Percentiles rank a stretch among this genome's conserved stretches.
These are phyloP conservation scores for Dactylella cylindrospora DNA, from an alignment of 2,329 filamentous ascomycete genomes.

Conservation along the genomic window DNA sequence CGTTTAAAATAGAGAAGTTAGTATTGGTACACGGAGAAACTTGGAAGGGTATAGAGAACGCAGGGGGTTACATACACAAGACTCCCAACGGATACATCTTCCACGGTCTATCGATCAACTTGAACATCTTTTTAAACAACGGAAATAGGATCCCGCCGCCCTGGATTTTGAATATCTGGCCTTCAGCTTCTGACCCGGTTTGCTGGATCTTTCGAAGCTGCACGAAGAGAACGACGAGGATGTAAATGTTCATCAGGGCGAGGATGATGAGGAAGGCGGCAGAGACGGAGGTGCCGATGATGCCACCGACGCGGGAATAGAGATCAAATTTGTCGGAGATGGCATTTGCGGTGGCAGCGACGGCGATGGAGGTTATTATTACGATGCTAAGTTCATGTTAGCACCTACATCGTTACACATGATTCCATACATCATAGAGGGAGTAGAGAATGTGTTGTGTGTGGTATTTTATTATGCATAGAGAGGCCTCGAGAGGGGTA, in stretches of 20 bases:
- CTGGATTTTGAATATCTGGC: conserved; percentile 53
- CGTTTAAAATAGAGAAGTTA: conserved; percentile 1
- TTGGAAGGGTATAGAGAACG: not conserved
- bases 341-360: conserved; percentile 85
- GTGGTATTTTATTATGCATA: conserved; percentile 12
- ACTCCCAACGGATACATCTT: conserved; percentile 94
- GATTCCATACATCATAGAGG: too few species aligned
- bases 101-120: conserved; percentile 74
- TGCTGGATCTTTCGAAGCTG: conserved; percentile 66
- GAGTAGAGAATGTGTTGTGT: conserved; percentile 48
- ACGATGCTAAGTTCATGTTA: conserved; percentile 61
- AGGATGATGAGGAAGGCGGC: conserved; percentile 80
- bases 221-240: conserved; percentile 73
- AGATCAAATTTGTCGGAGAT: conserved; percentile 76
- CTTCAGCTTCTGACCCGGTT: conserved; percentile 56
- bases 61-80: conserved; percentile 58
- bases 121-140: conserved; percentile 74
- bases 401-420: too few species aligned
- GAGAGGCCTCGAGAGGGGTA: not conserved
- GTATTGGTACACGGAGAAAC: not conserved
- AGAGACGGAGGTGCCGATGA: conserved; percentile 85
- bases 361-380: conserved; percentile 82
- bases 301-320: conserved; percentile 78
- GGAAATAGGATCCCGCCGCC: conserved; percentile 73
- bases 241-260: conserved; percentile 80